phyloP scores from a whole-genome alignment of 768 basidiomycete species.

The Chalciporus piperatus region DNA sequence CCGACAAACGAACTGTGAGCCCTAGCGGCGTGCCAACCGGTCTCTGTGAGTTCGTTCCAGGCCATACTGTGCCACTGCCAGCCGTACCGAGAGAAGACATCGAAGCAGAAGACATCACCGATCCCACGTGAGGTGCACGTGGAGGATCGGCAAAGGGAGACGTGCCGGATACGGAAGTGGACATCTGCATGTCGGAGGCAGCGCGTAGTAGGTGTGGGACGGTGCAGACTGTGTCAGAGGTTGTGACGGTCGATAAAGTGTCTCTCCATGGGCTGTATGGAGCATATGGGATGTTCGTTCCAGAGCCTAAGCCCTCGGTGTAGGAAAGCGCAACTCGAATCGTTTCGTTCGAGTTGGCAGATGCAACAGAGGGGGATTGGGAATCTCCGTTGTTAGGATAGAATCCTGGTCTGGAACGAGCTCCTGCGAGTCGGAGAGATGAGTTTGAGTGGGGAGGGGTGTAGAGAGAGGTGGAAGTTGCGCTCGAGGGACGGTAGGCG shows the following conservation, averaged over 20 bases:
- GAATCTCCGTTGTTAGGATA: constrained; percentile 2
- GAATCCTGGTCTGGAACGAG: constrained; percentile 15
- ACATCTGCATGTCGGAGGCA: neutral
- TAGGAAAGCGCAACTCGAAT: neutral
- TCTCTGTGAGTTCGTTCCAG: too few relatives aligned
- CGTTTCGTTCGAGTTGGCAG: neutral
- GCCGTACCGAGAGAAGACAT: neutral
- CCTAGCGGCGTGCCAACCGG: constrained; percentile 11
- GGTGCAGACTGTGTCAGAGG: constrained; percentile 9
- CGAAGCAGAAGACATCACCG: neutral
- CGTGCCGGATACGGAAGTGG: neutral
- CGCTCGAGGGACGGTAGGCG: constrained; percentile 12
- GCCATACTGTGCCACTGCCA: neutral
- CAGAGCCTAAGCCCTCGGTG: neutral
- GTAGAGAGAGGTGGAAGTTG: constrained; percentile 15
- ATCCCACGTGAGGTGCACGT: neutral
- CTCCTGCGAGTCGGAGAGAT: neutral
- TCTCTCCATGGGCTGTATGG: constrained; percentile 3
- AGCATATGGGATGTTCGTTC: neutral
- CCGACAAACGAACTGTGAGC: constrained; percentile 20
- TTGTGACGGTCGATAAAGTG: constrained; percentile 22
- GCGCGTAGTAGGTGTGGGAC: constrained; percentile 6
- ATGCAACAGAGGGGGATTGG: neutral
- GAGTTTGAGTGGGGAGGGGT: constrained; percentile 3
- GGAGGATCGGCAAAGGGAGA: constrained; percentile 1